phyloP scores from a whole-genome alignment of 441 rosid species.

The Gossypium schwendimanii region DNA sequence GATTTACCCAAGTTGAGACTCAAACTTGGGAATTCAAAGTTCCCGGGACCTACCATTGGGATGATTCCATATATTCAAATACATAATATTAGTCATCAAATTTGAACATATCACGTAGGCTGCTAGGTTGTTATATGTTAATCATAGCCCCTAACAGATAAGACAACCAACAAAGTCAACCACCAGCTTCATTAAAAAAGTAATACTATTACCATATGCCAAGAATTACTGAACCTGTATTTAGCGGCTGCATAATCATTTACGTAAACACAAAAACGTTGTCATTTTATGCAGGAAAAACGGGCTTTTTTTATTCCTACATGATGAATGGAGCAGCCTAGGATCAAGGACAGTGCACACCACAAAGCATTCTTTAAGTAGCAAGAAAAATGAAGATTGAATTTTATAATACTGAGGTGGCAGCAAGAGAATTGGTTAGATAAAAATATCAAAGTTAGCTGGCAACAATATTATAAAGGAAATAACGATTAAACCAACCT shows the following conservation, averaged over 20 bases:
- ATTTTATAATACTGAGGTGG: not conserved
- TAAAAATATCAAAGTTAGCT: constrained; percentile 12
- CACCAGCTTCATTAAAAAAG: not conserved
- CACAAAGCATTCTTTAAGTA: not conserved
- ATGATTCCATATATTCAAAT: not conserved
- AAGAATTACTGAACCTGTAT: not conserved
- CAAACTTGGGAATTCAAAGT: no score
- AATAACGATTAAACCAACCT: constrained; percentile 36
- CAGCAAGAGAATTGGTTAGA: constrained; percentile 3
- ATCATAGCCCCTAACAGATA: not conserved
- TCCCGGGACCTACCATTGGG: no score
- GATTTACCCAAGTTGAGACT: no score
- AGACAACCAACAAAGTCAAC: constrained; percentile 7
- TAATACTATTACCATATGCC: not conserved
- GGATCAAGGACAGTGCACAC: not conserved
- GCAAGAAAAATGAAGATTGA: not conserved
- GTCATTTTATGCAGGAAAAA: not conserved
- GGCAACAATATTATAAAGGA: constrained; percentile 3
- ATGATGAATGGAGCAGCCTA: constrained; percentile 1
- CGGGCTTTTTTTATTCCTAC: not conserved
- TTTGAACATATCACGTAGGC: not conserved
- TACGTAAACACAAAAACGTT: not conserved
- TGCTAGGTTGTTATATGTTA: not conserved
- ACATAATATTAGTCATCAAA: not conserved
- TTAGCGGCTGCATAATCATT: not conserved